Evolutionary conservation across 768 basidiomycete species (phyloP), one percentile per base, ranked within the genome.

Genomic region (Lentinus tigrinus): DNA sequence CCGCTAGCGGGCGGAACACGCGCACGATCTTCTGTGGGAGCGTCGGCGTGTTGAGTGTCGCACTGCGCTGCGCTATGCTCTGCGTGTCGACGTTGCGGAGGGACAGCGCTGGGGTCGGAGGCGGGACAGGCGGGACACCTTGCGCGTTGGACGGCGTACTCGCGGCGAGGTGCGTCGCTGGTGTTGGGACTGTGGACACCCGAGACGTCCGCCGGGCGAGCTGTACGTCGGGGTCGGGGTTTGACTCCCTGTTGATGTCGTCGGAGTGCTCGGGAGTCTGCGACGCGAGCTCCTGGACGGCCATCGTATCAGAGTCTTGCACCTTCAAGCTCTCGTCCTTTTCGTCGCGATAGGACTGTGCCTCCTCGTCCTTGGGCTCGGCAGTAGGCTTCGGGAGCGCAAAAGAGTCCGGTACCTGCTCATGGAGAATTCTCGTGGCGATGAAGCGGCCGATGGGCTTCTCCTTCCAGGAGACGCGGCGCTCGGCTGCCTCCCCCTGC

Each of bases 401-500:
- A 8, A 52, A 36, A 4, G 60, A 54, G 14, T 31, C 26, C 2
- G 56, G 28, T 3, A 44, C 49, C 3, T 60, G 40, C 48, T 56
- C 14, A n/a, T 55, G 49, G 14, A 67, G 59, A 14, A 67, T 44
- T 31, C 64, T 52, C 1, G 62, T 63, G 2, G 63, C 49, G 50
- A 72, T 21, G 17, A 68, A 58, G 3, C 59, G 42, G 3, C 71
- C 72, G 13, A 73, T 60, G 6, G 72, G 72, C 52, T 73, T 73
- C 54, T 71, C 64, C 21, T 64, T 64, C 72, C 72, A 73, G 4
- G 59, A 42, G 21, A 65, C 61, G 21, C 66, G 68, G 31, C 53
- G 57, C 56, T 72, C 69, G 13, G 72, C 72, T 5, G 65, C 70
- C 34, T 70, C 67, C 6, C 70, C 71, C 58, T 72, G 72, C 23